Percentiles rank a stretch among this genome's conserved stretches.
Conservation (phyloP, 805 yeast species). For the Candida awuae region DNA sequence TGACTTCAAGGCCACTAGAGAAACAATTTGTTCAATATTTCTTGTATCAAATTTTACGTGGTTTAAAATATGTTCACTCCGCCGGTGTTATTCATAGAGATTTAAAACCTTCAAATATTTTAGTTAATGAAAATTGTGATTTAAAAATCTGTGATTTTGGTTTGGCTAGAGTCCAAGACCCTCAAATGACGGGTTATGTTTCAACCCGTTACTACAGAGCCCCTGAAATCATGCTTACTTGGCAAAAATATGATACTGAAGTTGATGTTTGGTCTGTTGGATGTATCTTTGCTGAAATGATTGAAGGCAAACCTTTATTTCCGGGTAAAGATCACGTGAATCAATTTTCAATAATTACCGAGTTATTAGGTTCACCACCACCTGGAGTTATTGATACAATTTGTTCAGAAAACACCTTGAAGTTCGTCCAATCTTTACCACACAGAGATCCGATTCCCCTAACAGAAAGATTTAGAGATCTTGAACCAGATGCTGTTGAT, state of each 20-base stretch:
- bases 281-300: constrained; percentile 67
- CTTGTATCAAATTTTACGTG: constrained; percentile 89
- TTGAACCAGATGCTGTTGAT: constrained; percentile 83
- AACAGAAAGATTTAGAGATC: constrained; percentile 66
- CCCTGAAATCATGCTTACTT: constrained; percentile 73
- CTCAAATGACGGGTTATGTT: constrained; percentile 64
- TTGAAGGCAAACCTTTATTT: constrained; percentile 53
- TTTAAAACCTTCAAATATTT: constrained; percentile 66
- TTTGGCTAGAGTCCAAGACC: constrained; percentile 49
- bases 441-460: constrained; percentile 88
- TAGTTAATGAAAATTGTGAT: constrained; percentile 64
- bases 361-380: constrained; percentile 88
- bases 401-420: constrained; percentile 88
- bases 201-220: constrained; percentile 84
- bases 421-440: constrained; percentile 91
- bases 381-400: constrained; percentile 93
- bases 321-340: constrained; percentile 96
- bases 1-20: constrained; percentile 90
- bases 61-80: constrained; percentile 87
- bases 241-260: constrained; percentile 65
- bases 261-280: constrained; percentile 81
- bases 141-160: constrained; percentile 80
- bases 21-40: constrained; percentile 96
- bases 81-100: constrained; percentile 94
- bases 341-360: constrained; percentile 95